Conservation (phyloP, 2,329 filamentous ascomycete species). For the Botrytis medusae region DNA sequence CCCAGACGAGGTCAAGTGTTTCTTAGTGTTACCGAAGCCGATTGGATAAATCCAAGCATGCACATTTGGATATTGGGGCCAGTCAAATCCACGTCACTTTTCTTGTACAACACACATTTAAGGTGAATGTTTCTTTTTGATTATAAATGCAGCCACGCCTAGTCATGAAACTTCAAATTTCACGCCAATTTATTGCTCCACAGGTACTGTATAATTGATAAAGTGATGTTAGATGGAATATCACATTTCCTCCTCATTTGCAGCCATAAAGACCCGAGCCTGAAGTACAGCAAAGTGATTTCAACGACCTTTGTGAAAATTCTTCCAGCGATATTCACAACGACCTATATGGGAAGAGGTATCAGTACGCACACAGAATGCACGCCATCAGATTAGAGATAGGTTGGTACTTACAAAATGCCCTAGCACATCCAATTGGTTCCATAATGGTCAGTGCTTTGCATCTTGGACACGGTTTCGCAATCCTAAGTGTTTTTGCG, state of each 20-base stretch:
- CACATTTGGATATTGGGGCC: too few species aligned
- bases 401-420: background rate
- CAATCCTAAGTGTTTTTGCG: background rate
- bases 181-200: background rate
- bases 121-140: background rate
- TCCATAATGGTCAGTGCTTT: background rate
- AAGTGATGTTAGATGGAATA: background rate
- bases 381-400: too few species aligned
- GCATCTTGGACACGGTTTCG: conserved; percentile 6
- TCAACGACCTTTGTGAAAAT: background rate
- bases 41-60: background rate
- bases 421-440: background rate
- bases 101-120: too few species aligned
- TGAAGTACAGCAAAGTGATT: background rate
- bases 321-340: background rate
- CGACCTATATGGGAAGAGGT: background rate
- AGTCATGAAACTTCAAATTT: background rate
- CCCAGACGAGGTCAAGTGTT: background rate
- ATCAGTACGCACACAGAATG: background rate
- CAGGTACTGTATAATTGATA: background rate
- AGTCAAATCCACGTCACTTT: background rate
- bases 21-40: background rate
- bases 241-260: background rate
- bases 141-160: background rate
- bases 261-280: background rate